phyloP scores from a whole-genome alignment of 192 early-diverging fungal species.

The Backusella tarrabulga region DNA sequence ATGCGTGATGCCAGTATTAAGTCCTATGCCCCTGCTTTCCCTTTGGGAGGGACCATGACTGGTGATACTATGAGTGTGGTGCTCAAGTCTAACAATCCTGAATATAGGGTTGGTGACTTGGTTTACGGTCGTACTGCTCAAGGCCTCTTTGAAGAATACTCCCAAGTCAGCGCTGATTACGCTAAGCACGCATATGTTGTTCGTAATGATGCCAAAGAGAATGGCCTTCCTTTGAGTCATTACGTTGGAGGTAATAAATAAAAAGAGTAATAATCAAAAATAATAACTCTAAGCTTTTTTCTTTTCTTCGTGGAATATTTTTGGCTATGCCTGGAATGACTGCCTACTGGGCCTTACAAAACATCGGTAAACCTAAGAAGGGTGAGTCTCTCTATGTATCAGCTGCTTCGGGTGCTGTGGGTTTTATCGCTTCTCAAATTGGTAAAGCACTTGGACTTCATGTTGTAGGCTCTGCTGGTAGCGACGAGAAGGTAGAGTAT shows the following conservation, averaged over 20 bases:
- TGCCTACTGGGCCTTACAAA: constrained; percentile 63
- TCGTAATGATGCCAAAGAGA: constrained; percentile 38
- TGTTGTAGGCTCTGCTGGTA: constrained; percentile 82
- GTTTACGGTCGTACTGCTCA: constrained; percentile 46
- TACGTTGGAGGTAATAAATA: constrained; percentile 44
- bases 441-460: constrained; percentile 69
- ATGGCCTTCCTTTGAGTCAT: constrained; percentile 50
- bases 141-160: constrained; percentile 60
- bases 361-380: constrained; percentile 66
- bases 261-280: too few relatives aligned
- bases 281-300: too few relatives aligned
- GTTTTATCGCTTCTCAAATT: constrained; percentile 71
- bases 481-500: constrained; percentile 80
- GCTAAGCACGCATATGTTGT: constrained; percentile 25
- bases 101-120: constrained; percentile 60
- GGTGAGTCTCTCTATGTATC: constrained; percentile 85
- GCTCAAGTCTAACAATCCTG: constrained; percentile 57
- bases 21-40: constrained; percentile 47
- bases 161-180: constrained; percentile 38
- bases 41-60: constrained; percentile 56
- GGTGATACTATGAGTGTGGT: constrained; percentile 67
- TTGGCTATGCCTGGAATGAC: constrained; percentile 84
- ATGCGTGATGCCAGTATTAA: constrained; percentile 50
- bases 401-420: constrained; percentile 75
- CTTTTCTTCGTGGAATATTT: constrained; percentile 16